Evolutionary conservation across 352 stramenopile species (phyloP), one percentile per base, ranked within the genome.

Genomic region (Phytophthora tentaculata): DNA sequence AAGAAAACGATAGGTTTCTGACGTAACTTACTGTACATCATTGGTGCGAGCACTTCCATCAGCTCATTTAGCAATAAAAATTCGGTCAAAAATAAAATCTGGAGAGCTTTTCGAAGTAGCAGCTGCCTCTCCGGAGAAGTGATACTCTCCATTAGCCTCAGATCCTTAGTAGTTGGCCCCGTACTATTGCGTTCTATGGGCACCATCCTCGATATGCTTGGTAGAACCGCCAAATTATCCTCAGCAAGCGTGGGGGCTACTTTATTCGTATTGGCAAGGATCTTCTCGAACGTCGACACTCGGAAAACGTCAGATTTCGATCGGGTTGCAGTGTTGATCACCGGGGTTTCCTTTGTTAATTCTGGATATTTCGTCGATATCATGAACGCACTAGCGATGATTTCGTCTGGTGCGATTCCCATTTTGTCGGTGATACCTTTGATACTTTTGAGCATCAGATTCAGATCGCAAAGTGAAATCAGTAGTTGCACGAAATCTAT

Each of bases 61-160:
- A 71, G 79, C 35, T 80, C 60, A 22, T 71, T 61, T 3, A 80
- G 52, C 17, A 76, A 35, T 6, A 79, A 19, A 41, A 79, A 80
- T 43, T 83, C 72, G 4, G 51, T 74, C 22, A 77, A 45, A 54
- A 71, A 73, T 28, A 83, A 29, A 13, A 77, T 62, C 20, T 68
- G 50, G 5, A 80, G 73, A 48, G 59, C 32, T 24, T 65, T 66
- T 41, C 58, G 54, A 12, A 72, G 37, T 0, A 77, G 57, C 10
- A 64, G 4, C 8, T 45, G 29, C 0, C 56, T 57, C 10, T 73
- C 66, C 9, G 16, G 37, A 35, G 19, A 7, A 3, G 51, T 50
- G 28, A 60, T 55, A 10, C 49, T 20, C 5, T 63, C 53, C 23
- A 54, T 32, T 39, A 23, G 2, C 17, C 20, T 22, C 22, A 67